phyloP scores from a whole-genome alignment of 768 basidiomycete genomes.

The Boletellus sp. region DNA sequence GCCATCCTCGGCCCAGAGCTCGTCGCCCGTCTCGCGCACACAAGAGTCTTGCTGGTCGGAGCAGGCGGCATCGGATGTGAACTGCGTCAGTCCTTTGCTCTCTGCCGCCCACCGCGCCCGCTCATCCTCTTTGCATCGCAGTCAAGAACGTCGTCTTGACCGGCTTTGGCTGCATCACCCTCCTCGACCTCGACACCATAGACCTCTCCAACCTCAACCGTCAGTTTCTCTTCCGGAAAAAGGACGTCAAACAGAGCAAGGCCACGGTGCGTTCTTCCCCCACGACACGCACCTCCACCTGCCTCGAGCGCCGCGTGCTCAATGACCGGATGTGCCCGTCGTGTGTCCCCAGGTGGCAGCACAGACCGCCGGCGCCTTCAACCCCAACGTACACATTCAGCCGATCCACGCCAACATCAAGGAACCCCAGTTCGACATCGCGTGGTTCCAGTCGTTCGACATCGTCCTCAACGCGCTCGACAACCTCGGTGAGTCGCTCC shows the following conservation, averaged over 20 bases:
- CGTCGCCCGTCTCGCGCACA: slow-evolving; percentile 53
- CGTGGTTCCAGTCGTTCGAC: slow-evolving; percentile 89
- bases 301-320: background rate
- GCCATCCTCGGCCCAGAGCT: slow-evolving; percentile 80
- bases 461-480: slow-evolving; percentile 95
- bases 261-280: slow-evolving; percentile 56
- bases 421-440: slow-evolving; percentile 81
- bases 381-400: slow-evolving; percentile 80
- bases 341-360: slow-evolving; percentile 69
- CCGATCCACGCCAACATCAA: slow-evolving; percentile 97
- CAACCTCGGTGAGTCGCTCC: slow-evolving; percentile 72
- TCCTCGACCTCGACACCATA: slow-evolving; percentile 96
- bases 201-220: slow-evolving; percentile 97
- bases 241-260: slow-evolving; percentile 96
- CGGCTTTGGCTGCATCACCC: slow-evolving; percentile 88
- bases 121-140: slow-evolving; percentile 31
- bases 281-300: background rate
- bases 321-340: background rate
- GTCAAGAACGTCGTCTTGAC: slow-evolving; percentile 95
- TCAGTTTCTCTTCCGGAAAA: slow-evolving; percentile 95
- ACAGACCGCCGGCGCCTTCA: slow-evolving; percentile 77
- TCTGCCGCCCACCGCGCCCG: background rate
- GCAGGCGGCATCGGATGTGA: slow-evolving; percentile 98
- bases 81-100: slow-evolving; percentile 54
- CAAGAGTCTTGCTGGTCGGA: slow-evolving; percentile 84